A percentile compares a stretch with the other conserved stretches of the same genome.
Evolutionary conservation across 129 eudicot genomes (phyloP).

Genomic region (Chrysanthemum seticuspe): DNA sequence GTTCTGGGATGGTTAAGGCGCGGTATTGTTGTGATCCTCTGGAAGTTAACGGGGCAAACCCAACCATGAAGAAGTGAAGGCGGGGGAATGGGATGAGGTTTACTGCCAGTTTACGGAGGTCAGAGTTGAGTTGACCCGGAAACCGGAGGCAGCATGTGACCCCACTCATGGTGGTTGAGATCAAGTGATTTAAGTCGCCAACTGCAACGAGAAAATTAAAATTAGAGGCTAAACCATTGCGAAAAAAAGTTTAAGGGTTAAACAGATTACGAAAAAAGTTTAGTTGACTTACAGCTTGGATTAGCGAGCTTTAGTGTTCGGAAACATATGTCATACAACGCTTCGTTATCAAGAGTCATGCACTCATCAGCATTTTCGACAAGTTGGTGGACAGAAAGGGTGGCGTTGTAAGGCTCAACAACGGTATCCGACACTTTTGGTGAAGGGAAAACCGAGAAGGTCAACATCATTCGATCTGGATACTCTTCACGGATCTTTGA

Average conservation of each 20-base stretch:
- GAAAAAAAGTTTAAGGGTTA: neutral
- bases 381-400: slow-evolving; percentile 83
- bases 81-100: slow-evolving; percentile 82
- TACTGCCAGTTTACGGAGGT: slow-evolving; percentile 81
- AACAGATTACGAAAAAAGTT: neutral
- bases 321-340: slow-evolving; percentile 80
- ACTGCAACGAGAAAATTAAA: slow-evolving; percentile 31
- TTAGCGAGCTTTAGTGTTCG: slow-evolving; percentile 85
- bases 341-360: slow-evolving; percentile 83
- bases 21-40: slow-evolving; percentile 66
- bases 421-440: slow-evolving; percentile 88
- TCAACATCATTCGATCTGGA: slow-evolving; percentile 87
- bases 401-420: slow-evolving; percentile 88
- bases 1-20: slow-evolving; percentile 65
- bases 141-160: slow-evolving; percentile 83
- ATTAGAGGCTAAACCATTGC: neutral
- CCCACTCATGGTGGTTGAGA: slow-evolving; percentile 79
- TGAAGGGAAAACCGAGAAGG: slow-evolving; percentile 84
- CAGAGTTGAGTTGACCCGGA: slow-evolving; percentile 84
- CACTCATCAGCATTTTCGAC: slow-evolving; percentile 92
- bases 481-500: slow-evolving; percentile 88
- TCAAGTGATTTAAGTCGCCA: slow-evolving; percentile 83
- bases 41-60: slow-evolving; percentile 73
- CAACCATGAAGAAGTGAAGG: slow-evolving; percentile 87
- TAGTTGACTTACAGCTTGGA: slow-evolving; percentile 71